Evolutionary conservation across 2,329 filamentous ascomycete genomes (phyloP).

Genomic region (Fusarium dimerum): DNA sequence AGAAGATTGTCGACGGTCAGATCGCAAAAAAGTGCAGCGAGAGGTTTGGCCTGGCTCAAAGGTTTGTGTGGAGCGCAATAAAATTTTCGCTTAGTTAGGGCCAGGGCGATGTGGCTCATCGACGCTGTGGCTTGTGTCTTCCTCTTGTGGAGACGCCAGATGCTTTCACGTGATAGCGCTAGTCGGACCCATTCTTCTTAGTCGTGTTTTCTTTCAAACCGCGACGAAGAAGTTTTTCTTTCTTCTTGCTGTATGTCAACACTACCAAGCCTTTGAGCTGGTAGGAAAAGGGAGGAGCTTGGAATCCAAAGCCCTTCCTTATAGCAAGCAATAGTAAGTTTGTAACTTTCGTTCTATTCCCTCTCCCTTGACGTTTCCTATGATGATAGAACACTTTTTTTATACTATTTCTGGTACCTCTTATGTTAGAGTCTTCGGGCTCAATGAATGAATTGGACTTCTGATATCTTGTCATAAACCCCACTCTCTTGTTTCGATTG

Average conservation of each 20-base stretch:
- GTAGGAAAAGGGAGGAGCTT: too few relatives aligned
- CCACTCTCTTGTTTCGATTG: conserved; percentile 8
- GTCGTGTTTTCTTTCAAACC: too few relatives aligned
- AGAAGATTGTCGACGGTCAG: conserved; percentile 27
- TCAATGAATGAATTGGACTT: conserved; percentile 87
- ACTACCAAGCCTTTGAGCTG: too few relatives aligned
- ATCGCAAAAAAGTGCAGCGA: conserved; percentile 27
- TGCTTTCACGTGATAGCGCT: conserved; percentile 13
- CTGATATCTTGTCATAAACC: conserved; percentile 53
- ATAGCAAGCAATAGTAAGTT: conserved; percentile 35
- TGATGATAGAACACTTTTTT: conserved; percentile 72
- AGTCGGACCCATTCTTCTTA: conserved; percentile 1
- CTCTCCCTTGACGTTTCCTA: conserved; percentile 32
- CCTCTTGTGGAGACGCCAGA: background rate
- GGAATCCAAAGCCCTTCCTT: too few relatives aligned
- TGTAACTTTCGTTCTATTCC: background rate
- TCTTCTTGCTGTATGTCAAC: too few relatives aligned
- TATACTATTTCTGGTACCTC: conserved; percentile 91
- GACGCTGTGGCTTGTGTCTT: background rate
- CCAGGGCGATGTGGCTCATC: conserved; percentile 24
- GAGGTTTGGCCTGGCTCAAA: conserved; percentile 7
- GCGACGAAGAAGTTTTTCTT: too few relatives aligned
- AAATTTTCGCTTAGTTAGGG: conserved; percentile 51
- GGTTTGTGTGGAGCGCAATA: conserved; percentile 42
- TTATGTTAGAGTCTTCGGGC: conserved; percentile 76